Base-by-base conservation (phyloP, 2,329 filamentous ascomycete genomes). In the Gliomastix tumulicola region DNA sequence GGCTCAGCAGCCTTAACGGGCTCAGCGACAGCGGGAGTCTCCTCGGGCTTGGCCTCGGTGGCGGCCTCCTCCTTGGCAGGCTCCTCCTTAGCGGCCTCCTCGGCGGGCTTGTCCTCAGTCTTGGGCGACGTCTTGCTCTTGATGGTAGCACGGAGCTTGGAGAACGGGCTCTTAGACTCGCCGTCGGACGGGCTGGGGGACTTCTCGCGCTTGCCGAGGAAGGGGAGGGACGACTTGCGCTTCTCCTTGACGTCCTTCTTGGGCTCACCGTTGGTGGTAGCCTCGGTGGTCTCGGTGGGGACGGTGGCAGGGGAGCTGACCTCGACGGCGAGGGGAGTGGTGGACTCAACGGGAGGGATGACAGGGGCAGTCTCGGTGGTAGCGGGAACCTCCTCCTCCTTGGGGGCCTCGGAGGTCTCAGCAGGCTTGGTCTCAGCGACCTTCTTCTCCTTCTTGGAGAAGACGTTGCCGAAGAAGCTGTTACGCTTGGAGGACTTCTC, bases 171-270 rank as follows among this genome's bases (percentile, higher is more conserved):
- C 45, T 69, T 70, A 43, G 49, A 49, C 46, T 75, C 70, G 55
- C 84, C 81, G 49, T 78, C 71, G 45, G 81, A 81, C 2, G 72
- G 73, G 23, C 64, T 52, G 32, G 66, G 57, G 23, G 62, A 62
- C 63, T 75, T 74, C 60, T 84, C 81, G 73, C 90, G 90, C 75
- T 87, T 84, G 51, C 86, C 79, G 54, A 79, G 81, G 64, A 94
- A 94, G 34, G 73, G 72, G 8, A 78, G 62, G 53, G 89, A 82
- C 47, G 86, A 92, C 63, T 80, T 79, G 62, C 88, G 85, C 84
- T 94, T 94, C 63, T 77, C 72, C 79, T 87, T 88, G 49, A 71
- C 58, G 44, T 76, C 74, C 63, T 78, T 77, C 60, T 76, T 76
- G 38, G 36, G 47, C 63, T 80, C 77, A 41, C 66, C 67, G 45